These are phyloP conservation scores for Periconia digitata DNA, from an alignment of 2,329 filamentous ascomycete genomes.

Conservation along the genomic window DNA sequence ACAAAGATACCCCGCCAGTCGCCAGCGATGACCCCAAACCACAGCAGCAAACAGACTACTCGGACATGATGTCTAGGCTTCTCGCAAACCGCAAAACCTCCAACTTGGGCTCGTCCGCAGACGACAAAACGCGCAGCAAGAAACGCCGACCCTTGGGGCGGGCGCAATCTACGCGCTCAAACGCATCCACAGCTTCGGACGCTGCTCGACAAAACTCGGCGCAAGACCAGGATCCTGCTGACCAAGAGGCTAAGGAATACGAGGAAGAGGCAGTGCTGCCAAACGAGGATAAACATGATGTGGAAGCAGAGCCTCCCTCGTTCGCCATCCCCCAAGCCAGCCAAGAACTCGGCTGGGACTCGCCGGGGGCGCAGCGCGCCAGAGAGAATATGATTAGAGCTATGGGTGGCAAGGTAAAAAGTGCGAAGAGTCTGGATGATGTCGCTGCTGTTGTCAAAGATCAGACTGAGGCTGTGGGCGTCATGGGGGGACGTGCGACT, in stretches of 20 bases:
- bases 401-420: constrained; percentile 38
- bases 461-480: constrained; percentile 17
- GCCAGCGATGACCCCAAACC: constrained; percentile 8
- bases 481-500: constrained; percentile 19
- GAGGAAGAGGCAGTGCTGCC: not conserved
- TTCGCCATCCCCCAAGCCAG: constrained; percentile 36
- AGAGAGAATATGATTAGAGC: constrained; percentile 40
- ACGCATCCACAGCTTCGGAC: constrained; percentile 29
- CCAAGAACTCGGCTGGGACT: constrained; percentile 43
- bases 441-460: constrained; percentile 39
- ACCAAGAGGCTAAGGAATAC: constrained; percentile 6
- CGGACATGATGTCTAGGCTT: constrained; percentile 31
- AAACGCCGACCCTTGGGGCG: constrained; percentile 32
- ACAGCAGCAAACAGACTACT: constrained; percentile 33
- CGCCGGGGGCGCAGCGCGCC: constrained; percentile 36
- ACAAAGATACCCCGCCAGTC: constrained; percentile 1
- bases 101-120: constrained; percentile 19
- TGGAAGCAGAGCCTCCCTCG: constrained; percentile 4
- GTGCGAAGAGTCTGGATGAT: constrained; percentile 25
- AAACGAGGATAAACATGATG: not conserved
- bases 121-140: constrained; percentile 18
- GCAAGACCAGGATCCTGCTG: constrained; percentile 16
- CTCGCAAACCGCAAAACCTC: constrained; percentile 33
- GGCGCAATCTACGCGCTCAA: constrained; percentile 33
- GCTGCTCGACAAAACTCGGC: constrained; percentile 17